Evolutionary conservation across 1,284 basidiomycete genomes (phyloP).

Genomic region (Schizophyllum commune): DNA sequence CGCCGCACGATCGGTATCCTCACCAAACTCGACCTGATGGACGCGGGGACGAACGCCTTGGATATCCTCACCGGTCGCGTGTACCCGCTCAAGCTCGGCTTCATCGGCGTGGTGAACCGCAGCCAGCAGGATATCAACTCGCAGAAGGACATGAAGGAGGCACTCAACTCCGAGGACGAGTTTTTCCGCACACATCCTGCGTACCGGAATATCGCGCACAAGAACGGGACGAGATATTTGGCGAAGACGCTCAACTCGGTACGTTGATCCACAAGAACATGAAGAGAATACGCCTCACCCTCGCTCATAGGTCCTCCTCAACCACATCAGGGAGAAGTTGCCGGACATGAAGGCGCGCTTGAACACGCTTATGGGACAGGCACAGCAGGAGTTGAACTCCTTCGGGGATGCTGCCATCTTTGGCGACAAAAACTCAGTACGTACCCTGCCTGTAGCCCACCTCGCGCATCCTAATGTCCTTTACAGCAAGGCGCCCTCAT

Average conservation of each 20-base stretch:
- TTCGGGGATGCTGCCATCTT: conserved; percentile 93
- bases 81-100: conserved; percentile 96
- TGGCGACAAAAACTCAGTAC: conserved; percentile 83
- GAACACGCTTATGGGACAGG: conserved; percentile 98
- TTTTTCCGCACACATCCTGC: conserved; percentile 90
- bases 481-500: conserved; percentile 78
- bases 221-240: conserved; percentile 93
- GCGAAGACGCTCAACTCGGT: conserved; percentile 94
- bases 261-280: conserved; percentile 16
- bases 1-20: conserved; percentile 93
- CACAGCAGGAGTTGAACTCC: conserved; percentile 94
- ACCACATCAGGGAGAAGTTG: conserved; percentile 97
- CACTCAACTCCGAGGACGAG: conserved; percentile 80
- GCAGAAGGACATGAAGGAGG: conserved; percentile 82
- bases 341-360: conserved; percentile 99
- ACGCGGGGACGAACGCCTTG: conserved; percentile 94
- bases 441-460: conserved; percentile 13
- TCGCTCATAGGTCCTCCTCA: conserved; percentile 79
- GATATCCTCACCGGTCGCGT: conserved; percentile 95
- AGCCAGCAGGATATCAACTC: conserved; percentile 97
- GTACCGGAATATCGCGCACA: conserved; percentile 94
- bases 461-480: conserved; percentile 5
- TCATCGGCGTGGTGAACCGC: conserved; percentile 96
- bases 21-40: conserved; percentile 98
- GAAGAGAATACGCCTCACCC: neutral